Base-by-base conservation (phyloP, 2,329 filamentous ascomycete genomes). In the Teratosphaeriaceae sp. region DNA sequence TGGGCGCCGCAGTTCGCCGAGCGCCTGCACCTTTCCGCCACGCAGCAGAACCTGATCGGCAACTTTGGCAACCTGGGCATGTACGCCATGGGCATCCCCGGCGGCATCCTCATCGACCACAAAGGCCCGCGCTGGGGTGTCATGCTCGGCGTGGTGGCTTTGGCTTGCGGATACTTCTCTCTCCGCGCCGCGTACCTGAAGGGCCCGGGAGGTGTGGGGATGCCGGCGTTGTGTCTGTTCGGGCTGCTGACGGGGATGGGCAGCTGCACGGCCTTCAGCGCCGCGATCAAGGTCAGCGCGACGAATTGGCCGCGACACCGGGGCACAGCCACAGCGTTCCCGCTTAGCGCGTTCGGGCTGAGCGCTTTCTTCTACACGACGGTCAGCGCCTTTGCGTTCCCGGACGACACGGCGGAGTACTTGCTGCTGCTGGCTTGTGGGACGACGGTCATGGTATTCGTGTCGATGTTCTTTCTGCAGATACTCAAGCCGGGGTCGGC, bases 1-100 rank as follows among this genome's bases (percentile, higher is more conserved):
- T 98, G 92, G 89, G 88, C 87, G 12, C 92, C 92, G 16, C 89
- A 96, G 67, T 96, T 96, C 61, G 88, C 89, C 38, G 82, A 94
- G 58, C 82, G 79, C 55, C 74, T 98, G 56, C 81, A 84, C 61
- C 78, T 97, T 48, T 88, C 88, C 12, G 84, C 92, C n/a, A 97
- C 90, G 2, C 76, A 96, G 65, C 88, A 80, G 66, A 97, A 98
- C 66, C 67, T 97, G 52, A 89, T 98, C 60, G 71, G 72, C 33
- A 74, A 85, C n/a, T 76, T 79, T 36, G 85, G 81, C n/a, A 90
- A 90, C 59, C 68, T 97, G 59, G 90, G 90, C 59, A 95, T 96
- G 87, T 97, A 97, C 67, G 82, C 82, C 6, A 76, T 87, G 59
- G 92, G 92, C 21, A 85, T 97, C 55, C 89, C 90, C 1, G 76